Evolutionary conservation across 129 eudicot species (phyloP), one percentile per base, ranked within the genome.

Genomic region (Flaveria robusta): DNA sequence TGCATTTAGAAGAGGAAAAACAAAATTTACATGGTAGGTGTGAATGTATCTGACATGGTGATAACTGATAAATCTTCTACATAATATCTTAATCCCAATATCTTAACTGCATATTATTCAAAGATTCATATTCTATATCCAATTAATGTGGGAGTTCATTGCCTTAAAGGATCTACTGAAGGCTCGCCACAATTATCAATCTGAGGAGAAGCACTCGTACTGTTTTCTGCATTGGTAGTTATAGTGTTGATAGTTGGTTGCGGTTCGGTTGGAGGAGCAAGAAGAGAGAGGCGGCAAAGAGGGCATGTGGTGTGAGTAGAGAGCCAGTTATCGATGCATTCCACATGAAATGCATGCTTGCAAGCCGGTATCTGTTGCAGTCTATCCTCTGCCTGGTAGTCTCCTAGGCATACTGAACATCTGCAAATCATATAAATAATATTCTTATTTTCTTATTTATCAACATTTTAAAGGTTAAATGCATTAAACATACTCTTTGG

Each of bases 321-420:
- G 45, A 91, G 89, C 97, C 95, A 91, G 69, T 42, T 82, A 74
- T 91, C 92, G 8, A 91, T 91, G 90, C 97, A 91, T 24, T 86
- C 86, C 85, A 81, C 81, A 82, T 91, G 97, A 83, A 91, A 91
- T 9, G 85, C 85, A 67, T 91, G 97, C 62, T 90, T 90, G 74
- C 97, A 91, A 24, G 81, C 86, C 12, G 97, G 97, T 74, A 91
- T 88, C 69, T 88, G 97, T 68, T 91, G 97, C 42, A 91, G 95
- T 71, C 68, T 87, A 71, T 91, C 92, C 54, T 88, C 95, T 47
- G 92, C 92, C 69, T 85, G 86, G 87, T 88, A 91, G 66, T 91
- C 97, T 47, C 86, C 95, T 49, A 91, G 90, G 87, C 97, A 91
- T 47, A 91, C 95, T 9, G 97, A 88, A 81, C 97, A 91, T 84